Evolutionary conservation across 169 alveolate genomes (phyloP).

Genomic region (Plasmodium cynomolgi): DNA sequence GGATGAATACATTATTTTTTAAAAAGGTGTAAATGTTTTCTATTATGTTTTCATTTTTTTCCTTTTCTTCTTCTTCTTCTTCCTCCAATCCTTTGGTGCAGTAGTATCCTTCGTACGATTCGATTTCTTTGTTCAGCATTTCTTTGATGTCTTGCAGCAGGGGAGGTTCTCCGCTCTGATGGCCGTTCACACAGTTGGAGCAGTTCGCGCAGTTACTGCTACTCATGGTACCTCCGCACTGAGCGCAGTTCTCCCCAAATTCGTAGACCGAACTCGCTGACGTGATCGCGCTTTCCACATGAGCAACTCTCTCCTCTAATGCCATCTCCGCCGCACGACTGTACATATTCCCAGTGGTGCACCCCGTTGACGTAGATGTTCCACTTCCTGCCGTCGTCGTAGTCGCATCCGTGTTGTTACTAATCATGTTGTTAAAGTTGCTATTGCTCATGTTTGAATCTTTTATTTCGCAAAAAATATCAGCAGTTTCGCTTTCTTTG

Average conservation of each 20-base stretch:
- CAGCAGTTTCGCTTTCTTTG: constrained; percentile 11
- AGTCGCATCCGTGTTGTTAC: constrained; percentile 37
- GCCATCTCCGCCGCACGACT: neutral
- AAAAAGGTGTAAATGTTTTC: constrained; percentile 47
- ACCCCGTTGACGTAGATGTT: neutral
- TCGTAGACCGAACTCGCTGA: neutral
- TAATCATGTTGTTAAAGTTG: constrained; percentile 11
- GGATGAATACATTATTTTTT: constrained; percentile 57
- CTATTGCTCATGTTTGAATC: constrained; percentile 8
- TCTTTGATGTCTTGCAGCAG: constrained; percentile 38
- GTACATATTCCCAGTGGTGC: neutral
- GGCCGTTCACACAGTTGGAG: neutral
- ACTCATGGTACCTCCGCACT: neutral
- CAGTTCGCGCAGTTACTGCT: neutral
- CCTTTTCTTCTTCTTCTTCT: neutral
- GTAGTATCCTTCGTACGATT: neutral
- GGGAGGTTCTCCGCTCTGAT: neutral
- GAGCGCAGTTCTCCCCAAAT: neutral
- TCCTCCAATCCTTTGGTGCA: constrained; percentile 2
- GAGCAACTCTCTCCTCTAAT: neutral
- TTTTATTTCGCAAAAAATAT: constrained; percentile 27
- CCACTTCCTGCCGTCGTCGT: constrained; percentile 2
- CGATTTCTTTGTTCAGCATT: constrained; percentile 41
- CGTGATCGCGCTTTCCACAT: neutral
- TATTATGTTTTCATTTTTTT: constrained; percentile 6